Base-by-base conservation (phyloP, 441 rosid genomes). In the Pelargonium exstipulatum region DNA sequence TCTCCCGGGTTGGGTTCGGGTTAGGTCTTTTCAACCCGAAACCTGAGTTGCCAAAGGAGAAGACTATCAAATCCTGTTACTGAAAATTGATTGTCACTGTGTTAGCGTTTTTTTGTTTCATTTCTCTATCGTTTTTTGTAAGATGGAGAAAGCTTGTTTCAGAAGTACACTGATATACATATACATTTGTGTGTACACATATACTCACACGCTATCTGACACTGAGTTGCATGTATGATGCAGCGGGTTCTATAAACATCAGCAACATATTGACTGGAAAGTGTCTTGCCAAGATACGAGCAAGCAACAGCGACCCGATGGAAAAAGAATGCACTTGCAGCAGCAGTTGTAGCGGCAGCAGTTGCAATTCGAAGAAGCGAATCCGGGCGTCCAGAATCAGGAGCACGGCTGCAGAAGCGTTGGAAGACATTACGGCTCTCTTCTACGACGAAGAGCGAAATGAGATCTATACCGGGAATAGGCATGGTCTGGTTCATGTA, bases 221-320 rank as follows among this genome's bases (percentile, higher is more conserved):
- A 53, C n/a, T 53, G 6, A 1, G 2, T 6, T 9, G 26, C 26
- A 4, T 18, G 13, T 18, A 18, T 20, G 32, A 18, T 68, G 83
- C 88, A 87, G 95, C 96, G 71, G 97, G 97, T 1, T 90, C 98
- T 0, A 92, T 92, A 74, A 92, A 92, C 77, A 73, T 95, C 66
- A 92, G 99, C 87, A 95, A 88, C 67, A 91, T 95, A 73, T 79
- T 91, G 84, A 92, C 96, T 0, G 98, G 99, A 70, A 95, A 92
- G 73, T 95, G 98, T 80, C 84, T 92, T 63, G 96, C 97, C 2
- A 91, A 95, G 74, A 89, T 92, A 81, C 86, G 83, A 49, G 83
- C 91, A 1, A 35, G 75, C 67, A 90, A 78, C 67, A 86, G 96
- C 67, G 57, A 79, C 53, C 89, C 83, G 24, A 82, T 80, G 73